phyloP scores from a whole-genome alignment of 2,329 filamentous ascomycete genomes.

The Cladosporium austrohemisphaericum region DNA sequence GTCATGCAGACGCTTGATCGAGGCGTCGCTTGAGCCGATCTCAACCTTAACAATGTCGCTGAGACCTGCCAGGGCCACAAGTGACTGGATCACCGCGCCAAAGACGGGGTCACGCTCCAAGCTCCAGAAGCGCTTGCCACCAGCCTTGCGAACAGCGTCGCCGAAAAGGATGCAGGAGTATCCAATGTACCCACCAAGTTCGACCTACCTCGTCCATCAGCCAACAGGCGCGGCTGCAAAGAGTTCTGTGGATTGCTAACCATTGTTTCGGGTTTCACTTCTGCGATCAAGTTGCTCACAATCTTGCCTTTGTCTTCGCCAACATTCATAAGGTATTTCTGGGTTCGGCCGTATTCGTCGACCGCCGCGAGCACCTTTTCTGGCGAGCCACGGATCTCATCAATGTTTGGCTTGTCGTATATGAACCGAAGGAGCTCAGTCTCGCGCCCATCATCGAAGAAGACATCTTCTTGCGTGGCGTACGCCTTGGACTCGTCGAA shows the following conservation, averaged over 20 bases:
- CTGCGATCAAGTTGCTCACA: slow-evolving; percentile 63
- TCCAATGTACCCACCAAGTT: slow-evolving; percentile 76
- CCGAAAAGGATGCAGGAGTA: slow-evolving; percentile 78
- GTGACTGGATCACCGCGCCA: slow-evolving; percentile 62
- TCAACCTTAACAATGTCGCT: slow-evolving; percentile 65
- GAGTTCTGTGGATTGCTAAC: slow-evolving; percentile 31
- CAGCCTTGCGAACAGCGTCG: slow-evolving; percentile 59
- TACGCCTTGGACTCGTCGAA: slow-evolving; percentile 47
- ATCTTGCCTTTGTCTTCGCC: slow-evolving; percentile 71
- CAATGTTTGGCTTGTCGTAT: slow-evolving; percentile 58
- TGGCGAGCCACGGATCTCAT: slow-evolving; percentile 62
- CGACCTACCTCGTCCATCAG: slow-evolving; percentile 47
- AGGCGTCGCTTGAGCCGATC: slow-evolving; percentile 65
- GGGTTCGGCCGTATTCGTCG: slow-evolving; percentile 63
- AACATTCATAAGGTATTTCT: slow-evolving; percentile 76
- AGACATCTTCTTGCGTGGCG: slow-evolving; percentile 45
- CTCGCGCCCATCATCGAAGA: slow-evolving; percentile 67
- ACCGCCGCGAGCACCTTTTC: slow-evolving; percentile 63
- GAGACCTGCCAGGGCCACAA: slow-evolving; percentile 74
- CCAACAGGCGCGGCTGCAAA: slow-evolving; percentile 13
- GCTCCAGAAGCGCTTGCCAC: slow-evolving; percentile 65
- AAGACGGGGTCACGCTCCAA: slow-evolving; percentile 73
- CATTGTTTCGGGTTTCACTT: slow-evolving; percentile 65
- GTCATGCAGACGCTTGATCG: slow-evolving; percentile 57
- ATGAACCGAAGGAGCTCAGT: slow-evolving; percentile 69